phyloP scores from a whole-genome alignment of 129 eudicot genomes.

The Arctium lappa region DNA sequence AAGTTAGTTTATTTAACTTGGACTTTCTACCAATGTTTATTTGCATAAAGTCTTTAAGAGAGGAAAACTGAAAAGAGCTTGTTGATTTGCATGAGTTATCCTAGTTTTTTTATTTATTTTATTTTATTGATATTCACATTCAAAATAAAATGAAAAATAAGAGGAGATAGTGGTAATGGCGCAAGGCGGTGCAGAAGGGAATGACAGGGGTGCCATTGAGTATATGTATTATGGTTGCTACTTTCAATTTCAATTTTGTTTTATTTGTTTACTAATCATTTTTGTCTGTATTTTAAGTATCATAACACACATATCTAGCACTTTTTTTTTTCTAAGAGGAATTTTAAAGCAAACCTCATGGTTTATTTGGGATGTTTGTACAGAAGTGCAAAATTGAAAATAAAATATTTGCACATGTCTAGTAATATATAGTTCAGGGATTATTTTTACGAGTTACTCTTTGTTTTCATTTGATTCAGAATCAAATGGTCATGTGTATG shows the following conservation, averaged over 20 bases:
- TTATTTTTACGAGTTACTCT: not conserved
- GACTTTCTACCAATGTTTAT: not conserved
- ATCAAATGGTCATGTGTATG: not conserved
- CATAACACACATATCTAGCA: not conserved
- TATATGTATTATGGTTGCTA: not conserved
- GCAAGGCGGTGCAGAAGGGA: not conserved
- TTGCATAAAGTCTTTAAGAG: not conserved
- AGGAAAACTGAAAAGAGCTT: not conserved
- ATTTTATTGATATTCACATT: not conserved
- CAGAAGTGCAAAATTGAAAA: slow-evolving; percentile 1
- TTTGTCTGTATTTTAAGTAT: not conserved
- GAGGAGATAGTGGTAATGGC: not conserved
- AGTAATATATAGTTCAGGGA: not conserved
- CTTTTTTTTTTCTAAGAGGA: not conserved
- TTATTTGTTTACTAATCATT: not conserved
- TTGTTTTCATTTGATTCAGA: not conserved
- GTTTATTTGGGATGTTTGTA: not conserved
- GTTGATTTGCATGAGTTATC: not conserved
- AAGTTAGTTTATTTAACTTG: not conserved
- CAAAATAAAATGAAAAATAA: not conserved
- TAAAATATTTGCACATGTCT: not conserved
- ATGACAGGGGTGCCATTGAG: not conserved
- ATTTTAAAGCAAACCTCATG: not conserved
- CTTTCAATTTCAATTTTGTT: not conserved
- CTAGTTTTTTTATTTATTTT: not conserved